These are phyloP conservation scores for Boletus patriciae DNA, from an alignment of 768 basidiomycete species.

Conservation along the genomic window DNA sequence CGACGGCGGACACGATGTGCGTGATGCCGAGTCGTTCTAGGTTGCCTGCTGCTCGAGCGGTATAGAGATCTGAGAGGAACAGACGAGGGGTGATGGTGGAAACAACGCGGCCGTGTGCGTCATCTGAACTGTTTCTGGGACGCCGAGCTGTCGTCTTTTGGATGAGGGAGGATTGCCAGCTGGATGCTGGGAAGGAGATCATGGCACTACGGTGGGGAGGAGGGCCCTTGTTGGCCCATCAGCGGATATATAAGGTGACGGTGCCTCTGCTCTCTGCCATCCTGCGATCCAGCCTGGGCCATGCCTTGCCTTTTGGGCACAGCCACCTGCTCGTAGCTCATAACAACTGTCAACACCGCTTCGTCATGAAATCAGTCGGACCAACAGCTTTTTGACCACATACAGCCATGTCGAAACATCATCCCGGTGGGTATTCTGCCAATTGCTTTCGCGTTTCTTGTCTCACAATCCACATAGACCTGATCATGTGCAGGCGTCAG, in stretches of 20 bases:
- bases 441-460: no score
- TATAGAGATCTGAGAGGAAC: slow-evolving; percentile 63
- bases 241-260: slow-evolving; percentile 3
- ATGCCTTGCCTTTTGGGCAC: background rate
- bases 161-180: slow-evolving; percentile 31
- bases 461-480: slow-evolving; percentile 52
- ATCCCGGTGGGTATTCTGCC: slow-evolving; percentile 57
- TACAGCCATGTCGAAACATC: slow-evolving; percentile 80
- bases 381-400: slow-evolving; percentile 5
- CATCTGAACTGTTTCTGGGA: slow-evolving; percentile 6
- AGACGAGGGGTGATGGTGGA: slow-evolving; percentile 46
- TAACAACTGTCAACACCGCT: slow-evolving; percentile 17
- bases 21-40: slow-evolving; percentile 64
- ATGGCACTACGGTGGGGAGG: slow-evolving; percentile 14
- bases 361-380: background rate
- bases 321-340: slow-evolving; percentile 12
- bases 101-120: slow-evolving; percentile 22
- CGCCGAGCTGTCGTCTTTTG: slow-evolving; percentile 18
- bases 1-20: slow-evolving; percentile 68
- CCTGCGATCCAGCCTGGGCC: no score
- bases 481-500: slow-evolving; percentile 98
- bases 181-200: slow-evolving; percentile 34
- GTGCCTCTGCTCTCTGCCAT: background rate
- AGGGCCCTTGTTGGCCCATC: slow-evolving; percentile 6
- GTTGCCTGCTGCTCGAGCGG: slow-evolving; percentile 49